Evolutionary conservation across 2,329 filamentous ascomycete species (phyloP).

Genomic region (Dryadomyces quercivorus): DNA sequence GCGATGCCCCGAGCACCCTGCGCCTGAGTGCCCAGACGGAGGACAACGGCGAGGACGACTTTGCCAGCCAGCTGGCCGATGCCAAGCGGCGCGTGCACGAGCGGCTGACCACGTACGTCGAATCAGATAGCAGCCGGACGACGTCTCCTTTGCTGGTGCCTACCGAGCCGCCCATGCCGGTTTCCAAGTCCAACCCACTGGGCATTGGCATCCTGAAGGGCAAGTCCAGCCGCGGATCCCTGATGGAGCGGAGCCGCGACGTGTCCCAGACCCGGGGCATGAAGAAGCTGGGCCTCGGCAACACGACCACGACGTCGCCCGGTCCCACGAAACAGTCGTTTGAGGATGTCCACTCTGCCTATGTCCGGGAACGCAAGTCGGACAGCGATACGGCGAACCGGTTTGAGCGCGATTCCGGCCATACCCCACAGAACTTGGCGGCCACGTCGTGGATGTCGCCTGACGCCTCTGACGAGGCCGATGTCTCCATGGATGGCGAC

Average conservation of each 20-base stretch:
- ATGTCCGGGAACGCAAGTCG: neutral
- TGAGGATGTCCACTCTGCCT: conserved; percentile 15
- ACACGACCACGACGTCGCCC: conserved; percentile 26
- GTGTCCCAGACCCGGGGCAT: conserved; percentile 38
- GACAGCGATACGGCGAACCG: neutral
- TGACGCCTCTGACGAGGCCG: neutral
- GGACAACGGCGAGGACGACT: conserved; percentile 51
- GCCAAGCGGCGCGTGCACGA: conserved; percentile 61
- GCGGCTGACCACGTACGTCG: conserved; percentile 56
- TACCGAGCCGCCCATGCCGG: conserved; percentile 22
- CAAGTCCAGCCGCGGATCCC: conserved; percentile 56
- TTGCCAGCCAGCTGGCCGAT: conserved; percentile 59
- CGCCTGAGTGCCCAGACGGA: conserved; percentile 21
- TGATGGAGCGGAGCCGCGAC: conserved; percentile 34
- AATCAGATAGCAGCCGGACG: conserved; percentile 40
- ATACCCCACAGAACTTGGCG: neutral
- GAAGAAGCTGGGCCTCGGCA: conserved; percentile 48
- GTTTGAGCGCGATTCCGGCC: neutral
- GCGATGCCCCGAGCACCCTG: neutral
- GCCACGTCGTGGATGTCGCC: neutral
- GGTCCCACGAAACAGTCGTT: conserved; percentile 26
- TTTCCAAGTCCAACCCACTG: conserved; percentile 40
- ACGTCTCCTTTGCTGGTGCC: conserved; percentile 28
- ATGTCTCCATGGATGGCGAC: neutral
- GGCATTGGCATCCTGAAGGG: conserved; percentile 52